Percentiles rank a stretch among this genome's conserved stretches.
phyloP scores from a whole-genome alignment of 306 rosid species.

The Urtica urens region DNA sequence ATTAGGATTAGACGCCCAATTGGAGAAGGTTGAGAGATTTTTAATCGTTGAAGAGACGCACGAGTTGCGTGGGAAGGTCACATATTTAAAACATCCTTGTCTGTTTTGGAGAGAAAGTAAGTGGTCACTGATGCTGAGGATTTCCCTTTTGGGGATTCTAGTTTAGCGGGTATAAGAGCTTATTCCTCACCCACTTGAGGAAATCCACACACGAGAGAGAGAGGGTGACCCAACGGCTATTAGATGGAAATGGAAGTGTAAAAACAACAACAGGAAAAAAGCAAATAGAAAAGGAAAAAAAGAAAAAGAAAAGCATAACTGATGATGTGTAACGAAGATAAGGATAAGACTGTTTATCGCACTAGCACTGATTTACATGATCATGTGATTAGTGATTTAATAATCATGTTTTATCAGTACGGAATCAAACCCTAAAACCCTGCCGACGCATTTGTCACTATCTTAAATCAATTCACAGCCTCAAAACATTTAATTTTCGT shows the following conservation, averaged over 20 bases:
- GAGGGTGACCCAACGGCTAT: no score
- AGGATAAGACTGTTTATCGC: no score
- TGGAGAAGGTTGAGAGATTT: background rate
- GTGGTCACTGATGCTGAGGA: background rate
- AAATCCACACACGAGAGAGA: slow-evolving; percentile 11
- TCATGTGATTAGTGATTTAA: no score
- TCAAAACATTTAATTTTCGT: no score
- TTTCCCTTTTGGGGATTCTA: slow-evolving; percentile 6
- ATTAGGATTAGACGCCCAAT: slow-evolving; percentile 2
- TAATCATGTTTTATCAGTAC: no score
- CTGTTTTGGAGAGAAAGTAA: slow-evolving; percentile 14
- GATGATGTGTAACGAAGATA: no score
- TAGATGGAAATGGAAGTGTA: background rate
- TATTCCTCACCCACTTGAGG: slow-evolving; percentile 23
- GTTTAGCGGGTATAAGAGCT: slow-evolving; percentile 9
- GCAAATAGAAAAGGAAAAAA: background rate
- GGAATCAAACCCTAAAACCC: background rate
- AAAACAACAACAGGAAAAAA: background rate
- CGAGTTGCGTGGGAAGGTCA: background rate
- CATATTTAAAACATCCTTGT: slow-evolving; percentile 14
- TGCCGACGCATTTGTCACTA: background rate
- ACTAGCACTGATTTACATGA: no score
- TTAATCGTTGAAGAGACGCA: background rate
- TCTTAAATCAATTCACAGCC: background rate
- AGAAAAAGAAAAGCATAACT: no score